Conservation (phyloP, 768 basidiomycete genomes). For the Lentinula edodes region DNA sequence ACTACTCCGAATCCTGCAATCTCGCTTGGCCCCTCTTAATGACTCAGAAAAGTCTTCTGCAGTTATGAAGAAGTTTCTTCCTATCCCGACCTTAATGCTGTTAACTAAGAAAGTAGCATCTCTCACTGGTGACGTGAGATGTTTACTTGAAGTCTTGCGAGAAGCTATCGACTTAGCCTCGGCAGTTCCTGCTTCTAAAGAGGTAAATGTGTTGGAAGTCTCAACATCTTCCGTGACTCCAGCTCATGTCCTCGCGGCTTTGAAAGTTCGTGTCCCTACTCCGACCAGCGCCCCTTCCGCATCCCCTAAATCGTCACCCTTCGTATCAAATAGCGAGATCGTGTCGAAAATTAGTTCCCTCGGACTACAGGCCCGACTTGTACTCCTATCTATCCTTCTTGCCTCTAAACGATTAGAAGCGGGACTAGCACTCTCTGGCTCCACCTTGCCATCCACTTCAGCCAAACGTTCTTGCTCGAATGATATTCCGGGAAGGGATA, state of each 20-base stretch:
- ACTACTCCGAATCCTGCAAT: constrained; percentile 61
- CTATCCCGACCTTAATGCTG: constrained; percentile 56
- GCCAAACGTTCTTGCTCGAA: constrained; percentile 46
- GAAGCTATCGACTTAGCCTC: constrained; percentile 71
- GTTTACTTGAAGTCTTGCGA: constrained; percentile 73
- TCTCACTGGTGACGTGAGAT: constrained; percentile 78
- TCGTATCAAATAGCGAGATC: constrained; percentile 50
- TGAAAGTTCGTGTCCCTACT: constrained; percentile 63
- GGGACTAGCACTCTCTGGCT: constrained; percentile 45
- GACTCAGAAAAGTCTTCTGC: constrained; percentile 26
- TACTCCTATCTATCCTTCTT: constrained; percentile 57
- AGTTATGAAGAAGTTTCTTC: constrained; percentile 49
- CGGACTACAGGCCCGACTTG: constrained; percentile 70
- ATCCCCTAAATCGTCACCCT: constrained; percentile 14
- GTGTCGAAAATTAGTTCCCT: constrained; percentile 61
- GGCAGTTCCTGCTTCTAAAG: constrained; percentile 17
- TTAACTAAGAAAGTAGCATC: constrained; percentile 79
- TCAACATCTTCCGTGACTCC: constrained; percentile 47
- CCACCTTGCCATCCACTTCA: constrained; percentile 30
- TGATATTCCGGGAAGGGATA: constrained; percentile 19
- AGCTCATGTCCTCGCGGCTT: constrained; percentile 62
- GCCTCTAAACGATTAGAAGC: constrained; percentile 59
- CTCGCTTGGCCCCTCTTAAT: constrained; percentile 53
- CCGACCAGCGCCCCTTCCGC: constrained; percentile 13
- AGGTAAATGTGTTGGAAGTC: constrained; percentile 19